Evolutionary conservation across 2,329 filamentous ascomycete genomes (phyloP), one percentile per base, ranked within the genome.

Genomic region (Arthrobotrys iridis): DNA sequence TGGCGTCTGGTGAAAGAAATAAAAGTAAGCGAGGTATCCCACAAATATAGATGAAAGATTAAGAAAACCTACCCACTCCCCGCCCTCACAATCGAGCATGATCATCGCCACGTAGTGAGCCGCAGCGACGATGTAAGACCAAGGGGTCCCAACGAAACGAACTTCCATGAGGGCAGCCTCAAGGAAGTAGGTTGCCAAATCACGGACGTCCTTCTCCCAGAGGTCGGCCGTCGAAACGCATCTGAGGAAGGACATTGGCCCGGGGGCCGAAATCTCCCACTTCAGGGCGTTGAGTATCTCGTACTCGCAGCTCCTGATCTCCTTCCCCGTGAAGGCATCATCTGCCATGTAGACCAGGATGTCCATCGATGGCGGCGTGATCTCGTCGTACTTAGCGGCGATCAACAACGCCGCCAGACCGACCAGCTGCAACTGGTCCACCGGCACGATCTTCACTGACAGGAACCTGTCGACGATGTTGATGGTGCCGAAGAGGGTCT

Each of bases 291-390:
- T 96, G 59, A 99, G 88, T 93, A 99, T 99, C 85, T 97, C 98
- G 10, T 93, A 90, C 83, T 99, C 95, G 0, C 95, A 95, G 84
- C 78, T 98, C 87, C 30, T 41, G 68, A 99, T 94, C 84, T 98
- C 95, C 68, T 97, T 93, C 13, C 88, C 87, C 2, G 87, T 91
- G 83, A 97, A 99, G 65, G 93, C 93, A 45, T 89, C 88, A 81
- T 99, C 95, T 41, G 99, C 95, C 94, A 99, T 98, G 85, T 94
- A 98, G 74, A 97, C 91, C 80, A 99, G 96, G 85, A 99, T 95
- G 76, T 91, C 88, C 20, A 99, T 89, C 0, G 94, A 22, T 93
- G 95, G 82, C 93, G 97, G 48, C 83, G 97, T 96, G 85, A 99
- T 97, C 84, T 99, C 95, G 83, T 99, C 95, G 81, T 97, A 99